phyloP scores from a whole-genome alignment of 2,329 filamentous ascomycete genomes.

The Fusarium sublunatum region DNA sequence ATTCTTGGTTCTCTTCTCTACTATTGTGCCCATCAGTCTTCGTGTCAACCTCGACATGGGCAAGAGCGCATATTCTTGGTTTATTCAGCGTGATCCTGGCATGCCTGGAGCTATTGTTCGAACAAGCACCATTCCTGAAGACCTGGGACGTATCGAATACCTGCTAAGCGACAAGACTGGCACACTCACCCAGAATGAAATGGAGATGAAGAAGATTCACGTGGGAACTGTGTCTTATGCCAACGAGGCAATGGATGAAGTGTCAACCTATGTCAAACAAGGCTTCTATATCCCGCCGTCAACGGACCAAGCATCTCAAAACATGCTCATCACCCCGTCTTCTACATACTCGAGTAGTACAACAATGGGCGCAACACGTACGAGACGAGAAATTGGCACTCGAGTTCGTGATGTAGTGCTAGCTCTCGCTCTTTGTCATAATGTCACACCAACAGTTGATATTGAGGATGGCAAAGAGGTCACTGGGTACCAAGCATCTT shows the following conservation, averaged over 20 bases:
- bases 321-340: conserved; percentile 78
- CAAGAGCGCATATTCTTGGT: conserved; percentile 94
- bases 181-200: conserved; percentile 97
- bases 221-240: conserved; percentile 98
- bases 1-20: conserved; percentile 99
- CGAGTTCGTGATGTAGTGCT: conserved; percentile 93
- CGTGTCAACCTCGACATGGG: conserved; percentile 97
- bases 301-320: conserved; percentile 57
- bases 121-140: conserved; percentile 97
- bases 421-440: conserved; percentile 93
- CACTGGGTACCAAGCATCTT: conserved; percentile 95
- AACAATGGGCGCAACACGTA: conserved; percentile 77
- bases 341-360: conserved; percentile 72
- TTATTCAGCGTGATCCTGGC: conserved; percentile 90
- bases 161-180: conserved; percentile 97
- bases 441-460: conserved; percentile 87
- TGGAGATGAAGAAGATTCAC: conserved; percentile 99
- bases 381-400: conserved; percentile 90
- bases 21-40: conserved; percentile 96
- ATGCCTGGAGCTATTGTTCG: conserved; percentile 94
- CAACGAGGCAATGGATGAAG: conserved; percentile 99
- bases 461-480: conserved; percentile 80
- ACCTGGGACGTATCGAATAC: conserved; percentile 95
- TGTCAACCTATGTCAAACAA: conserved; percentile 85
- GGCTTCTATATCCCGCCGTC: conserved; percentile 73